Evolutionary conservation across 108 stramenopile genomes (phyloP).

Genomic region (Cyclostephanos tholiformis): DNA sequence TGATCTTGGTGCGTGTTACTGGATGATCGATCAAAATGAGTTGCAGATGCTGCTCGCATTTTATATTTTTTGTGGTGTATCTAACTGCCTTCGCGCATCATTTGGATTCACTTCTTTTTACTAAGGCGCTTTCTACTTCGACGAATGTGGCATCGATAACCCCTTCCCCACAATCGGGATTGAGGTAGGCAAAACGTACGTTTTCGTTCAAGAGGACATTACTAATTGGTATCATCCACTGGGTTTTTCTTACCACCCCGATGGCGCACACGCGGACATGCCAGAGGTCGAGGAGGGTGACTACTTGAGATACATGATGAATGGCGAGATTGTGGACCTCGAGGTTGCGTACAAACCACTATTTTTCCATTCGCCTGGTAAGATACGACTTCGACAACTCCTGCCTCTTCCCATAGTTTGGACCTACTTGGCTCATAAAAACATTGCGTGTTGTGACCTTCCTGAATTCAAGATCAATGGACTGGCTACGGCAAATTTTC

Average conservation of each 20-base stretch:
- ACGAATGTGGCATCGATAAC: conserved; percentile 73
- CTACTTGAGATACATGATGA: conserved; percentile 28
- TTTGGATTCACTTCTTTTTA: neutral
- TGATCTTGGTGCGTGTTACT: conserved; percentile 67
- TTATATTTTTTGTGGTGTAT: neutral
- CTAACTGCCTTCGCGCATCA: neutral
- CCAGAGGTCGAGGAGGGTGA: conserved; percentile 24
- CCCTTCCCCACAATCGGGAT: conserved; percentile 82
- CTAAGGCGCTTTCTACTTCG: conserved; percentile 70
- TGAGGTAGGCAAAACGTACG: conserved; percentile 77
- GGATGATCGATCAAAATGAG: neutral
- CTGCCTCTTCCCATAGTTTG: neutral
- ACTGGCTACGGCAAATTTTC: conserved; percentile 50
- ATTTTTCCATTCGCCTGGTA: conserved; percentile 68
- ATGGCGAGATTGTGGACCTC: conserved; percentile 76
- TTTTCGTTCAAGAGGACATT: conserved; percentile 63
- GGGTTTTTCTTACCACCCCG: conserved; percentile 70
- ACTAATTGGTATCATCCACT: conserved; percentile 87
- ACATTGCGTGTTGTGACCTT: neutral
- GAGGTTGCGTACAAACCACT: conserved; percentile 72
- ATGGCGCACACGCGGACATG: conserved; percentile 30
- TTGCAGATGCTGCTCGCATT: neutral
- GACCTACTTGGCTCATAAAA: neutral
- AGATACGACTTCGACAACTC: neutral
- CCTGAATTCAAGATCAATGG: conserved; percentile 79